These are phyloP conservation scores for Paecilomyces sp. DNA, from an alignment of 2,329 filamentous ascomycete species.

Conservation along the genomic window DNA sequence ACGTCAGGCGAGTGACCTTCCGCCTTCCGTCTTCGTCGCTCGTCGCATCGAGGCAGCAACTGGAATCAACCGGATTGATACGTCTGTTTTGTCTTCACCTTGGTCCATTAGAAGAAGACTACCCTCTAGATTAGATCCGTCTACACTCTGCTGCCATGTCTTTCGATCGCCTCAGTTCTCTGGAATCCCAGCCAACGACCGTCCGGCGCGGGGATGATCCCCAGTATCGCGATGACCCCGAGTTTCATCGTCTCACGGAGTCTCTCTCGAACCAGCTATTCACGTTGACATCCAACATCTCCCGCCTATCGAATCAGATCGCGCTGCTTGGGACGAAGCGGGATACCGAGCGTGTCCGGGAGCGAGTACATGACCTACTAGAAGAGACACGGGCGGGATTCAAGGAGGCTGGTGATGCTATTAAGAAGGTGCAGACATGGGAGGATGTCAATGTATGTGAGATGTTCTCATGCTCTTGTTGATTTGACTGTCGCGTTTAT, in stretches of 20 bases:
- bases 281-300: conserved; percentile 79
- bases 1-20: not conserved
- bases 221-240: conserved; percentile 82
- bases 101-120: not conserved
- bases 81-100: no score
- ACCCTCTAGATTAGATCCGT: conserved; percentile 4
- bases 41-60: conserved; percentile 5
- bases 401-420: conserved; percentile 83
- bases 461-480: not conserved
- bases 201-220: conserved; percentile 63
- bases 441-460: conserved; percentile 67
- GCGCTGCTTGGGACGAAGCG: conserved; percentile 80
- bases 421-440: conserved; percentile 88
- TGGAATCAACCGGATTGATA: not conserved
- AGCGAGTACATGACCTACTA: conserved; percentile 79
- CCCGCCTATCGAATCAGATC: conserved; percentile 76
- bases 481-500: not conserved
- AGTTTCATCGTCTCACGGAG: conserved; percentile 77
- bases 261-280: conserved; percentile 84
- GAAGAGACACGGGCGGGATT: conserved; percentile 82
- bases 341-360: conserved; percentile 83
- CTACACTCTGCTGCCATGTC: conserved; percentile 56
- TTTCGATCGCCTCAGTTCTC: conserved; percentile 75
- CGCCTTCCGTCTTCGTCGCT: not conserved
- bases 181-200: conserved; percentile 71